A percentile compares a stretch with the other conserved stretches of the same genome.
Conservation (phyloP, 2,329 filamentous ascomycete species). For the Verticillium isaacii region DNA sequence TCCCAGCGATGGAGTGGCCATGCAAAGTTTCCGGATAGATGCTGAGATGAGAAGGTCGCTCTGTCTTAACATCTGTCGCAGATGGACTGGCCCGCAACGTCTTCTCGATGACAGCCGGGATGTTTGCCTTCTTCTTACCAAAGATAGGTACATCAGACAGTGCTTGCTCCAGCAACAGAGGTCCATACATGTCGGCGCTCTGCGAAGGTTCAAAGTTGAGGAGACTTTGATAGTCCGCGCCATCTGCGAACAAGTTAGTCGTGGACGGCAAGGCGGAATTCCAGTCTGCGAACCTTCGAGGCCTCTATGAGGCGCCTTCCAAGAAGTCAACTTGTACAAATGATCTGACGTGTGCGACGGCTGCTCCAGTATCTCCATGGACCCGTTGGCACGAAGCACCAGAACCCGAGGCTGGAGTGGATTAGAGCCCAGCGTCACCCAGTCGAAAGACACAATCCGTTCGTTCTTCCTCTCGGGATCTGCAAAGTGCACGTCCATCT, state of each 20-base stretch:
- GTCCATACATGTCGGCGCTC: slow-evolving; percentile 46
- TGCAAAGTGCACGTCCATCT: slow-evolving; percentile 56
- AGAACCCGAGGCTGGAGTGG: slow-evolving; percentile 53
- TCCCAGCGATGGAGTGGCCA: slow-evolving; percentile 37
- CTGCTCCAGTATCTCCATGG: slow-evolving; percentile 58
- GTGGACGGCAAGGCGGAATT: not conserved
- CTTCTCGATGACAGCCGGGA: slow-evolving; percentile 31
- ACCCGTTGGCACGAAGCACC: slow-evolving; percentile 55
- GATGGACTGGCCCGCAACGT: slow-evolving; percentile 9
- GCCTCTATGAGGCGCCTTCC: slow-evolving; percentile 54
- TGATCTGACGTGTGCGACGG: slow-evolving; percentile 54
- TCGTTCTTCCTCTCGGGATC: slow-evolving; percentile 49
- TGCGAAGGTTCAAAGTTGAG: slow-evolving; percentile 56
- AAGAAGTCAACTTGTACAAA: slow-evolving; percentile 56
- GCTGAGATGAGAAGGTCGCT: not conserved
- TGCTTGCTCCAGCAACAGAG: slow-evolving; percentile 48
- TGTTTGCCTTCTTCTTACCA: slow-evolving; percentile 41
- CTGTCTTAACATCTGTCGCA: slow-evolving; percentile 5
- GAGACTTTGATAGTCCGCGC: slow-evolving; percentile 45
- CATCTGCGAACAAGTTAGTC: slow-evolving; percentile 34
- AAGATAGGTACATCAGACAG: slow-evolving; percentile 53
- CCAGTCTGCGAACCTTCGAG: slow-evolving; percentile 41
- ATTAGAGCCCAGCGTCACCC: slow-evolving; percentile 55
- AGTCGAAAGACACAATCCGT: slow-evolving; percentile 64
- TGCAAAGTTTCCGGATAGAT: not conserved